Percentiles rank a stretch among this genome's conserved stretches.
Evolutionary conservation across 2,329 filamentous ascomycete species (phyloP).

Genomic region (Sporothrix sp.): DNA sequence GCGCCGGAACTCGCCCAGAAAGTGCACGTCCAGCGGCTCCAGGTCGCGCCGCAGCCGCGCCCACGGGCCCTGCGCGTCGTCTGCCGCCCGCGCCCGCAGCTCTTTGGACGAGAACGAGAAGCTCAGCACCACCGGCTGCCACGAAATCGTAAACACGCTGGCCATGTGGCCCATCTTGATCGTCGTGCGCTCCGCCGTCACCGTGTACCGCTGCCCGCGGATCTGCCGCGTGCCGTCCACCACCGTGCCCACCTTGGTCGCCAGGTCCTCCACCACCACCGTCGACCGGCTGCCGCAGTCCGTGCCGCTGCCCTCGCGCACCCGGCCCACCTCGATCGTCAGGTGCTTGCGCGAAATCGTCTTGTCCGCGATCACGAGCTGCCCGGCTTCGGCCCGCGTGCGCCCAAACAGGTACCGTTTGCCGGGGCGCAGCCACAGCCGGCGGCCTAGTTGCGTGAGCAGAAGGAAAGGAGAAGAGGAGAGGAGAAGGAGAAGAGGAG

Average conservation of each 20-base stretch:
- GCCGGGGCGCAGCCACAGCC: conserved; percentile 76
- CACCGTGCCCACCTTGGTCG: conserved; percentile 75
- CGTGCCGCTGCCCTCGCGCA: conserved; percentile 56
- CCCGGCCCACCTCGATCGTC: conserved; percentile 59
- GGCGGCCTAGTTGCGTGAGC: conserved; percentile 44
- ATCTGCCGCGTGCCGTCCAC: conserved; percentile 63
- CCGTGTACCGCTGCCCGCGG: conserved; percentile 47
- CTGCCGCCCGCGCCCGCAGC: conserved; percentile 37
- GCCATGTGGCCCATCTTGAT: conserved; percentile 65
- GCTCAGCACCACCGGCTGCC: conserved; percentile 71
- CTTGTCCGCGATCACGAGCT: conserved; percentile 63
- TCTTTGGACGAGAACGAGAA: conserved; percentile 69
- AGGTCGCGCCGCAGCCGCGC: conserved; percentile 53
- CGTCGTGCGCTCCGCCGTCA: conserved; percentile 50
- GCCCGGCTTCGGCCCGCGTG: conserved; percentile 60
- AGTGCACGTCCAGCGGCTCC: conserved; percentile 83
- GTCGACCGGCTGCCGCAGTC: conserved; percentile 53
- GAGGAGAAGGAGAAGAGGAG: conserved; percentile 10
- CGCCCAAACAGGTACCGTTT: conserved; percentile 80
- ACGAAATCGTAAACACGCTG: conserved; percentile 58
- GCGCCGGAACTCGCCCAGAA: conserved; percentile 60
- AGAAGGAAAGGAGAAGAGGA: not conserved
- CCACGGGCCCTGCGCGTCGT: conserved; percentile 42
- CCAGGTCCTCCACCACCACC: conserved; percentile 65
- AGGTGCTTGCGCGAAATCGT: conserved; percentile 85